Conservation (phyloP, 495 filamentous ascomycete genomes). For the Ramalina peruviana region DNA sequence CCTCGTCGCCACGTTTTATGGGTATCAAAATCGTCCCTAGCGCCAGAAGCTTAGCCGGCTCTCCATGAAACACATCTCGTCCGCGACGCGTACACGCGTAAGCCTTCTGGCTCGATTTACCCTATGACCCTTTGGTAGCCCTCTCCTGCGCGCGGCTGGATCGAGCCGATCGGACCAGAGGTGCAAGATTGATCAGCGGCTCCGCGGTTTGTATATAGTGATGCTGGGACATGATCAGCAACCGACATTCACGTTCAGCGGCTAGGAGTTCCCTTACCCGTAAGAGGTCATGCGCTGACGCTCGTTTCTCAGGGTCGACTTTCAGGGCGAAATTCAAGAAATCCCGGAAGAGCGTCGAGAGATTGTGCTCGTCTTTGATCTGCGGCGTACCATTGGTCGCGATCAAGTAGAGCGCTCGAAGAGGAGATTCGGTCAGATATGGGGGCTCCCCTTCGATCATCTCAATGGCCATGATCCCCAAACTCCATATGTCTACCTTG, state of each 20-base stretch:
- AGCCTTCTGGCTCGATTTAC: too few relatives aligned
- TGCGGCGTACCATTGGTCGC: conserved; percentile 92
- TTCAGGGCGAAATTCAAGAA: conserved; percentile 84
- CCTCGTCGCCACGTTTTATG: too few relatives aligned
- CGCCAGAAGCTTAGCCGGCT: background rate
- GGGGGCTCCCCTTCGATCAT: conserved; percentile 99
- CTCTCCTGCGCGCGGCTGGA: conserved; percentile 75
- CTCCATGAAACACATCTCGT: background rate
- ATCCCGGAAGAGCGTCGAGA: conserved; percentile 71
- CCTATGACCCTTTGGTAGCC: conserved; percentile 43
- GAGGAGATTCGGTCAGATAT: conserved; percentile 87
- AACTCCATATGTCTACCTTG: conserved; percentile 96
- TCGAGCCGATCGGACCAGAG: conserved; percentile 76
- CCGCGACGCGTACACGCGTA: background rate
- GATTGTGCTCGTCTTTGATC: conserved; percentile 80
- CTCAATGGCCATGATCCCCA: conserved; percentile 99
- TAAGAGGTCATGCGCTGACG: conserved; percentile 83
- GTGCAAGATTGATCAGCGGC: conserved; percentile 59
- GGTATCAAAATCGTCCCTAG: too few relatives aligned
- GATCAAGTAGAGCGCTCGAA: conserved; percentile 88
- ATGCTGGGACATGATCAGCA: conserved; percentile 48
- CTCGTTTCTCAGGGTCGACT: conserved; percentile 92
- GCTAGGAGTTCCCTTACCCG: conserved; percentile 44
- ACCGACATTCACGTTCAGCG: background rate
- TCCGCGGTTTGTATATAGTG: conserved; percentile 71